These are phyloP conservation scores for Rhytidhysteron rufulum DNA, from an alignment of 2,329 filamentous ascomycete species.

Conservation along the genomic window DNA sequence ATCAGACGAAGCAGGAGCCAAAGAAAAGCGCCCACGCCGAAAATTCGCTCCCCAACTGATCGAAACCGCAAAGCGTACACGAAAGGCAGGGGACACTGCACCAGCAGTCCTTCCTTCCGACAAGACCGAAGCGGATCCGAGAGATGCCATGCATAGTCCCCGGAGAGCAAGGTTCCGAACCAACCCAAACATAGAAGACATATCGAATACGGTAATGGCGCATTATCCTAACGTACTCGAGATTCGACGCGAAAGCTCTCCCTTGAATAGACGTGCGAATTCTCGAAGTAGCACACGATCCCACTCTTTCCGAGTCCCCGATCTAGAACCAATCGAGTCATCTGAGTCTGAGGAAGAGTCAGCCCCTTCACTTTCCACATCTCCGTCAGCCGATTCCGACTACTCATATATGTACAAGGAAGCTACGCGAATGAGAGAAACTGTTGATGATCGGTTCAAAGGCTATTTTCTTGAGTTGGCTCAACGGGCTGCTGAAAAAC, in stretches of 20 bases:
- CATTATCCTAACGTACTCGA: conserved; percentile 33
- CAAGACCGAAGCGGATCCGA: conserved; percentile 68
- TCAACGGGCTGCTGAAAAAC: conserved; percentile 73
- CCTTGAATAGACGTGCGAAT: conserved; percentile 25
- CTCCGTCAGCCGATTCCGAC: conserved; percentile 46
- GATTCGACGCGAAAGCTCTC: conserved; percentile 30
- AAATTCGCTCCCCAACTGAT: conserved; percentile 76
- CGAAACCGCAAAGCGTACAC: conserved; percentile 70
- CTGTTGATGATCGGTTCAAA: conserved; percentile 70
- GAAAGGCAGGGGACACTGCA: conserved; percentile 61
- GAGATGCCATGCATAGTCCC: conserved; percentile 15
- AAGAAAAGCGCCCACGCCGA: conserved; percentile 30
- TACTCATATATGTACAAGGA: conserved; percentile 49
- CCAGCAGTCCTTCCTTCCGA: conserved; percentile 62
- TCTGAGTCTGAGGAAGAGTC: conserved; percentile 53
- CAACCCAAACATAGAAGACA: conserved; percentile 46
- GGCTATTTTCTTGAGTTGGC: conserved; percentile 76
- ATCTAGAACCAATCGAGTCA: conserved; percentile 59
- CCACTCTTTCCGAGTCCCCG: conserved; percentile 58
- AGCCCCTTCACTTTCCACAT: conserved; percentile 44
- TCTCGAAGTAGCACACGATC: conserved; percentile 31
- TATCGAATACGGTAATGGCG: conserved; percentile 25
- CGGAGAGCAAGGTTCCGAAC: conserved; percentile 46
- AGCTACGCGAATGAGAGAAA: conserved; percentile 57
- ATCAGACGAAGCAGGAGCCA: conserved; percentile 5